A percentile compares a stretch with the other conserved stretches of the same genome.
These are phyloP conservation scores for Didymella pinodella DNA, from an alignment of 2,329 filamentous ascomycete genomes.

Conservation along the genomic window DNA sequence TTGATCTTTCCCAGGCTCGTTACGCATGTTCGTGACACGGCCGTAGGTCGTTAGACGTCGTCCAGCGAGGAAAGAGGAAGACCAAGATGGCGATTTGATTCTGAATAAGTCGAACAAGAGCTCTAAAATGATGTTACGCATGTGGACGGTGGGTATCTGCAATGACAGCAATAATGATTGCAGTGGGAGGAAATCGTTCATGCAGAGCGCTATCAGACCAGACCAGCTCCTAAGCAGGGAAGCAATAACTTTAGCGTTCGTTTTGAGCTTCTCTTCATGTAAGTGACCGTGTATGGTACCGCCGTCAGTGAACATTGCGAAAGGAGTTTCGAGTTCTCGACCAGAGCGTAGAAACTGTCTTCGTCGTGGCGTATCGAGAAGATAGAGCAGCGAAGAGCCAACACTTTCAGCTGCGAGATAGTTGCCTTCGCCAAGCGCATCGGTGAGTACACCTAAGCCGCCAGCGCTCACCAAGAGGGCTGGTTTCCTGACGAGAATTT, in stretches of 20 bases:
- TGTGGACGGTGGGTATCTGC: constrained; percentile 64
- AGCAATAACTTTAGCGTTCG: constrained; percentile 92
- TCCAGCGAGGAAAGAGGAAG: constrained; percentile 91
- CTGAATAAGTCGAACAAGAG: constrained; percentile 82
- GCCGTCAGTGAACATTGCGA: constrained; percentile 92
- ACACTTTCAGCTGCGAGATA: constrained; percentile 94
- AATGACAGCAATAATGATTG: constrained; percentile 77
- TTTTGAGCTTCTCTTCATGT: constrained; percentile 74
- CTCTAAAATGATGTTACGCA: constrained; percentile 83
- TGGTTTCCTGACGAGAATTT: constrained; percentile 88
- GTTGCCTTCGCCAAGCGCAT: constrained; percentile 86
- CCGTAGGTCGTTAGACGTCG: constrained; percentile 94
- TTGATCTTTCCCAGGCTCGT: constrained; percentile 61
- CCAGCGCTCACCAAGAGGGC: constrained; percentile 81
- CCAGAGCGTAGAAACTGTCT: constrained; percentile 85
- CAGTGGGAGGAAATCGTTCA: constrained; percentile 86
- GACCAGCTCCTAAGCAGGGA: constrained; percentile 92
- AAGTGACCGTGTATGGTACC: constrained; percentile 58
- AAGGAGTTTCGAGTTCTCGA: constrained; percentile 83
- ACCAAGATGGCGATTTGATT: constrained; percentile 95
- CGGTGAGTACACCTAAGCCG: constrained; percentile 85
- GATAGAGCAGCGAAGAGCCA: constrained; percentile 84
- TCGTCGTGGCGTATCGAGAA: constrained; percentile 83
- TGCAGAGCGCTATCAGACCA: constrained; percentile 84
- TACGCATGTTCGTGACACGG: constrained; percentile 84